Evolutionary conservation across 768 basidiomycete species (phyloP).

Genomic region (Suillus subluteus): DNA sequence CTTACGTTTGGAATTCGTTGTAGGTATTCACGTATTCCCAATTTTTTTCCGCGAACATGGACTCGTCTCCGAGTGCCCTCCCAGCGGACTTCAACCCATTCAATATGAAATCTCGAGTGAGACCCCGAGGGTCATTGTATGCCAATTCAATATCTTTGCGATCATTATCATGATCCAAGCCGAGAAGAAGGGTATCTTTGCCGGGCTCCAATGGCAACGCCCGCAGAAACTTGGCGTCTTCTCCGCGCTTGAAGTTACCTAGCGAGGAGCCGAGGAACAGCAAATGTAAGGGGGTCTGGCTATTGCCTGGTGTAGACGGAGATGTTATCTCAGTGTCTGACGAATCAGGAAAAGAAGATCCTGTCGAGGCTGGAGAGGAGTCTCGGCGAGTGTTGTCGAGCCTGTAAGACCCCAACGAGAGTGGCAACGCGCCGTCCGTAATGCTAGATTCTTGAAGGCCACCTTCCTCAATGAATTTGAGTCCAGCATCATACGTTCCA

Average conservation of each 20-base stretch:
- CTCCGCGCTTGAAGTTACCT: slow-evolving; percentile 83
- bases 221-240: slow-evolving; percentile 72
- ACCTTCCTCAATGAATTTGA: slow-evolving; percentile 70
- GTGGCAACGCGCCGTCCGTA: slow-evolving; percentile 6
- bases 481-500: slow-evolving; percentile 89
- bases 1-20: slow-evolving; percentile 58
- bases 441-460: slow-evolving; percentile 23
- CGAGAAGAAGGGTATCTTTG: slow-evolving; percentile 85
- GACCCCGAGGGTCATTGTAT: slow-evolving; percentile 81
- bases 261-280: slow-evolving; percentile 92
- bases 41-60: slow-evolving; percentile 61
- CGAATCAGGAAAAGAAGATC: slow-evolving; percentile 25
- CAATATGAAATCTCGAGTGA: slow-evolving; percentile 80
- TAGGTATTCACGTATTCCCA: slow-evolving; percentile 75
- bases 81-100: slow-evolving; percentile 80
- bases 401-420: slow-evolving; percentile 16
- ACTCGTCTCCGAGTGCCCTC: slow-evolving; percentile 65
- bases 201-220: slow-evolving; percentile 78
- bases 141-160: slow-evolving; percentile 75
- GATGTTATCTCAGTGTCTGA: slow-evolving; percentile 17
- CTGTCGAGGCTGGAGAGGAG: slow-evolving; percentile 43
- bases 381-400: slow-evolving; percentile 27
- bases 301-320: slow-evolving; percentile 51
- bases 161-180: slow-evolving; percentile 86
- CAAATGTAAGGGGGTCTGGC: slow-evolving; percentile 67